These are phyloP conservation scores for Mycena epipterygia DNA, from an alignment of 768 basidiomycete species.

Conservation along the genomic window DNA sequence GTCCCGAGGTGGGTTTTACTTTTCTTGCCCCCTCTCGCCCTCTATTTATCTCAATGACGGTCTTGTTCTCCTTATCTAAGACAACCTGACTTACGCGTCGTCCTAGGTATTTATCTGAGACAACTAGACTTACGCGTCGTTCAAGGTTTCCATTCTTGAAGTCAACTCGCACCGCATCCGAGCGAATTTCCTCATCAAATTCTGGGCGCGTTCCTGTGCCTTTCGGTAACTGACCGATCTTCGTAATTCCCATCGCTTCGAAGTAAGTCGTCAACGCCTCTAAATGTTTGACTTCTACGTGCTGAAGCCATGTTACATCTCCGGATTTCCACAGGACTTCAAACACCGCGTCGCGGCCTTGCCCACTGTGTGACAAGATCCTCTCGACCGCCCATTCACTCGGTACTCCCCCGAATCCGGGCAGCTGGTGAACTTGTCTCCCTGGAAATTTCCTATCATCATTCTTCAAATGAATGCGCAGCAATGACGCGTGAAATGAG, in stretches of 20 bases:
- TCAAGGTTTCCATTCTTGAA: not conserved
- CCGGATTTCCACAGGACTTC: slow-evolving; percentile 35
- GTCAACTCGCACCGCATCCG: not conserved
- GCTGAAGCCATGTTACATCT: slow-evolving; percentile 32
- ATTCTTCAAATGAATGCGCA: slow-evolving; percentile 40
- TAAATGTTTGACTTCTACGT: slow-evolving; percentile 9
- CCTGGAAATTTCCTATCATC: slow-evolving; percentile 45
- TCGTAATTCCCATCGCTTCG: not conserved
- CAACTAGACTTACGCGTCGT: not conserved
- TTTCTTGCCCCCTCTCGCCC: not conserved
- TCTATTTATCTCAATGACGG: not conserved
- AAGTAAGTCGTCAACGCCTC: not conserved
- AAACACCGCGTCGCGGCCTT: slow-evolving; percentile 24
- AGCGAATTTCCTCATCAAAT: slow-evolving; percentile 3
- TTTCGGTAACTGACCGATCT: not conserved
- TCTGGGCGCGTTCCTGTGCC: not conserved
- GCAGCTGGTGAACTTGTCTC: slow-evolving; percentile 21
- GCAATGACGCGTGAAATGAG: slow-evolving; percentile 47
- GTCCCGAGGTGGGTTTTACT: not conserved
- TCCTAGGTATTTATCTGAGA: no score
- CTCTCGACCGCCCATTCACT: slow-evolving; percentile 32
- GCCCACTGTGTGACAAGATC: slow-evolving; percentile 29
- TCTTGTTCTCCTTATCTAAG: not conserved
- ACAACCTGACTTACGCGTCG: slow-evolving; percentile 3
- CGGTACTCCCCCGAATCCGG: slow-evolving; percentile 35